phyloP scores from a whole-genome alignment of 1,284 basidiomycete species.

The Lentinus polychrous region DNA sequence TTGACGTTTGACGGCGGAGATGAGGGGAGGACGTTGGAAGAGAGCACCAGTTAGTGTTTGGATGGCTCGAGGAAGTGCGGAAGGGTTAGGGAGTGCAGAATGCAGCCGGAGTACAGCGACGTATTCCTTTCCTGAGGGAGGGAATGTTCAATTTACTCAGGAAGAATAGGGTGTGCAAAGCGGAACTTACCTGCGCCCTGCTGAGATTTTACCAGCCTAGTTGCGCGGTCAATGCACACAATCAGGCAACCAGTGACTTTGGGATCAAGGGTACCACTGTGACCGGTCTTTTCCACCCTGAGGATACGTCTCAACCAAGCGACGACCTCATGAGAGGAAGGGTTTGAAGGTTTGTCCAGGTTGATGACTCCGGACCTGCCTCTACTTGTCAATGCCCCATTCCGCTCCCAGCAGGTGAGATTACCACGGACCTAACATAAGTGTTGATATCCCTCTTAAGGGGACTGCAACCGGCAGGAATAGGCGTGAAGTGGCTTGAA shows the following conservation, averaged over 20 bases:
- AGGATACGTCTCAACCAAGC: slow-evolving; percentile 97
- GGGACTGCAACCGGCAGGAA: slow-evolving; percentile 86
- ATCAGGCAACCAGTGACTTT: slow-evolving; percentile 99
- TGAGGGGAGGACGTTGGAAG: slow-evolving; percentile 98
- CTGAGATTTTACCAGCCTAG: slow-evolving; percentile 97
- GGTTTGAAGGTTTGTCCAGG: slow-evolving; percentile 99
- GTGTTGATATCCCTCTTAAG: slow-evolving; percentile 87
- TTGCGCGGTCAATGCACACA: slow-evolving; percentile 99
- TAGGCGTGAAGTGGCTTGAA: slow-evolving; percentile 97
- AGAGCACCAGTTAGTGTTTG: slow-evolving; percentile 97
- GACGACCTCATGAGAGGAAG: slow-evolving; percentile 99
- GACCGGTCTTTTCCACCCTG: slow-evolving; percentile 96
- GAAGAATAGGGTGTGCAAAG: background rate
- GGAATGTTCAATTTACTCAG: background rate
- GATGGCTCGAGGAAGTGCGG: slow-evolving; percentile 86
- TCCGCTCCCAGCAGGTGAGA: slow-evolving; percentile 1
- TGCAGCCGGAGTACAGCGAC: slow-evolving; percentile 95
- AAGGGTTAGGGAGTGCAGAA: slow-evolving; percentile 73
- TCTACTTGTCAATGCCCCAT: slow-evolving; percentile 6
- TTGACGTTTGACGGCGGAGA: slow-evolving; percentile 98
- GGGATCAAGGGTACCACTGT: slow-evolving; percentile 96
- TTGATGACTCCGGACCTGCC: slow-evolving; percentile 94
- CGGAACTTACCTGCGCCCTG: slow-evolving; percentile 77
- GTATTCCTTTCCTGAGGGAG: slow-evolving; percentile 93
- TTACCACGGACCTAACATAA: slow-evolving; percentile 75